Evolutionary conservation across 441 rosid genomes (phyloP).

Genomic region (Theobroma grandiflorum): DNA sequence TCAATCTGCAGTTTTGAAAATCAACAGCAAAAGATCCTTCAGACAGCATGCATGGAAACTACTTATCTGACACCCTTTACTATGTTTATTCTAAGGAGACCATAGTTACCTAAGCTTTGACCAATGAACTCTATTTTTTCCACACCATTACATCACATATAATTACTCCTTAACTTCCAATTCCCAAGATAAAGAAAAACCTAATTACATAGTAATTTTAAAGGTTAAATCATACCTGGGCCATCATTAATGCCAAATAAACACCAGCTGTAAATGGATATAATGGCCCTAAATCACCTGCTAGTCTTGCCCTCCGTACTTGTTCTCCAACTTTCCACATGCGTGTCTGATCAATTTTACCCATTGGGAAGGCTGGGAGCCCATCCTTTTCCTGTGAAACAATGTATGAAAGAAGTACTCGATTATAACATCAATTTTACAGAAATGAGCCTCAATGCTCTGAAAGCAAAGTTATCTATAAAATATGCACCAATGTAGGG

Average conservation of each 20-base stretch:
- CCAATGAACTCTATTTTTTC: too few species aligned
- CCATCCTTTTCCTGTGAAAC: conserved; percentile 83
- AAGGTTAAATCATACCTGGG: conserved; percentile 63
- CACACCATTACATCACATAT: neutral
- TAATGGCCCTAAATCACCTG: conserved; percentile 87
- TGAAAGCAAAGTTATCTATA: too few species aligned
- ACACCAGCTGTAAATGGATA: conserved; percentile 93
- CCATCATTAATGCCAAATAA: conserved; percentile 94
- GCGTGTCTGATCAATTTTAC: conserved; percentile 91
- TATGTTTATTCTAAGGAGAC: too few species aligned
- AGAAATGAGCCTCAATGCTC: too few species aligned
- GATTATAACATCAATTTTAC: too few species aligned
- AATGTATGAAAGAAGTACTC: neutral
- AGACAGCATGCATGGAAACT: neutral
- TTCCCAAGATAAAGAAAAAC: neutral
- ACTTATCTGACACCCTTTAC: neutral
- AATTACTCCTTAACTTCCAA: neutral
- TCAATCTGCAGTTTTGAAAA: conserved; percentile 64
- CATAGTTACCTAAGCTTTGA: too few species aligned
- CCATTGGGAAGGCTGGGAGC: conserved; percentile 96
- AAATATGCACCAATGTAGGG: neutral
- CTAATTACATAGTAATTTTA: neutral
- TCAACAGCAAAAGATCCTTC: neutral
- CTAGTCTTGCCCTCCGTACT: conserved; percentile 69
- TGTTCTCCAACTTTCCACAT: conserved; percentile 98